Percentiles rank a stretch among this genome's conserved stretches.
phyloP scores from a whole-genome alignment of 2,329 filamentous ascomycete species.

The Tympanopsis confertula region DNA sequence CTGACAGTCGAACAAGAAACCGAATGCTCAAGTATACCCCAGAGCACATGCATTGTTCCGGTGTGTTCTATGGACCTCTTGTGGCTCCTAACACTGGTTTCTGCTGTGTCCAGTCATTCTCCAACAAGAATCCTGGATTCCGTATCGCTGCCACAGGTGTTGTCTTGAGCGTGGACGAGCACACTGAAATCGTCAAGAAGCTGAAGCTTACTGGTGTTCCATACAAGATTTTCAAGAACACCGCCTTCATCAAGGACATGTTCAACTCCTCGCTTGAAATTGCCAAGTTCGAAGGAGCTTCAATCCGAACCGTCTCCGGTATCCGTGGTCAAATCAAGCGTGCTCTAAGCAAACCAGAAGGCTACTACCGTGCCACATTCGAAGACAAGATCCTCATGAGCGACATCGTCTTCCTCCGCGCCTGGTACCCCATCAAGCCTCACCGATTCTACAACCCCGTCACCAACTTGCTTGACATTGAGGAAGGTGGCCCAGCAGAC shows the following conservation, averaged over 20 bases:
- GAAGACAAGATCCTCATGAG: conserved; percentile 97
- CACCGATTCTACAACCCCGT: conserved; percentile 95
- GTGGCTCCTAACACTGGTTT: conserved; percentile 95
- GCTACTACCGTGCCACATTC: conserved; percentile 91
- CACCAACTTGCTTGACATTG: conserved; percentile 64
- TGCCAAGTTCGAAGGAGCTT: conserved; percentile 93
- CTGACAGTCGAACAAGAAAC: conserved; percentile 84
- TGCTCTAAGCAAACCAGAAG: conserved; percentile 83
- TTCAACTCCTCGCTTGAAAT: conserved; percentile 88
- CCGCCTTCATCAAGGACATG: conserved; percentile 97
- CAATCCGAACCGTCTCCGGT: conserved; percentile 91
- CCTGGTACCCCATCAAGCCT: conserved; percentile 93
- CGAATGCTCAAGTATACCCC: conserved; percentile 98
- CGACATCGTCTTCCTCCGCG: conserved; percentile 90
- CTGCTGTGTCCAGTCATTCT: conserved; percentile 83
- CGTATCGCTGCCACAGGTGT: conserved; percentile 89
- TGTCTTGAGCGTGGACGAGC: conserved; percentile 86
- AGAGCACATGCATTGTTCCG: conserved; percentile 98
- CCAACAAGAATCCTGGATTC: conserved; percentile 76
- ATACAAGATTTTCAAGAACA: conserved; percentile 99
- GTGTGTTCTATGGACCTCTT: conserved; percentile 85
- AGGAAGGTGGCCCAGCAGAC: neutral
- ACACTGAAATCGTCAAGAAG: conserved; percentile 97
- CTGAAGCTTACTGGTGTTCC: conserved; percentile 87
- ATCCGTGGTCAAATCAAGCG: conserved; percentile 95